A percentile compares a stretch with the other conserved stretches of the same genome.
phyloP scores from a whole-genome alignment of 1,139 yeast species.

The Lodderomyces margitis region DNA sequence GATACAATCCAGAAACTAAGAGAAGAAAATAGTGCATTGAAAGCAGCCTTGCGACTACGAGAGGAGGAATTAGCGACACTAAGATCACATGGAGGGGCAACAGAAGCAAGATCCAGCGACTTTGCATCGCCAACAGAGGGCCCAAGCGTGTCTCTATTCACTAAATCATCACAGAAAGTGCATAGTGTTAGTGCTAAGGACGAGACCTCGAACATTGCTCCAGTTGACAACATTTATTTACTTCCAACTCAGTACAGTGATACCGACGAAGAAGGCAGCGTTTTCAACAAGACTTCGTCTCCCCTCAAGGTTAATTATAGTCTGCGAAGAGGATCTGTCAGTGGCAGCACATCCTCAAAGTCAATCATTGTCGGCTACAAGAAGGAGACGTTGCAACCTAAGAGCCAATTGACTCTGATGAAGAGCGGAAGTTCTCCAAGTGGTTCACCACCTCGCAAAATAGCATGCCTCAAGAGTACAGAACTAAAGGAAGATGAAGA shows the following conservation, averaged over 20 bases:
- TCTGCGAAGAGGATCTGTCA: neutral
- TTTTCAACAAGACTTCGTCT: slow-evolving; percentile 5
- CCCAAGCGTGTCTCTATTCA: neutral
- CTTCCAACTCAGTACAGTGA: slow-evolving; percentile 20
- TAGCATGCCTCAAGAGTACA: neutral
- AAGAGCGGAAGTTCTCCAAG: neutral
- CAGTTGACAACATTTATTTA: slow-evolving; percentile 12
- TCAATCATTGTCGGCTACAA: neutral
- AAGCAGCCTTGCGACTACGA: neutral
- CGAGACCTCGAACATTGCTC: slow-evolving; percentile 2
- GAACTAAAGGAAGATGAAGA: slow-evolving; percentile 1
- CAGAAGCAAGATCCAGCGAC: neutral
- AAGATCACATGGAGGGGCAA: neutral
- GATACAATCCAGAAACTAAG: slow-evolving; percentile 4
- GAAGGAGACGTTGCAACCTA: neutral
- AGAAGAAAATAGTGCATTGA: neutral
- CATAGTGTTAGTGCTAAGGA: neutral
- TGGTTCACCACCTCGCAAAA: neutral
- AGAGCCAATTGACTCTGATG: slow-evolving; percentile 6
- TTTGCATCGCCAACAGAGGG: neutral
- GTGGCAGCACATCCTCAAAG: neutral
- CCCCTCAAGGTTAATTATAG: slow-evolving; percentile 5
- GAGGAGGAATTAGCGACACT: neutral
- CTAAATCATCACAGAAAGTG: neutral
- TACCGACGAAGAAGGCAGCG: slow-evolving; percentile 10